Percentiles rank a stretch among this genome's conserved stretches.
Conservation (phyloP, 1,139 yeast species). For the Candida pseudocylindracea region DNA sequence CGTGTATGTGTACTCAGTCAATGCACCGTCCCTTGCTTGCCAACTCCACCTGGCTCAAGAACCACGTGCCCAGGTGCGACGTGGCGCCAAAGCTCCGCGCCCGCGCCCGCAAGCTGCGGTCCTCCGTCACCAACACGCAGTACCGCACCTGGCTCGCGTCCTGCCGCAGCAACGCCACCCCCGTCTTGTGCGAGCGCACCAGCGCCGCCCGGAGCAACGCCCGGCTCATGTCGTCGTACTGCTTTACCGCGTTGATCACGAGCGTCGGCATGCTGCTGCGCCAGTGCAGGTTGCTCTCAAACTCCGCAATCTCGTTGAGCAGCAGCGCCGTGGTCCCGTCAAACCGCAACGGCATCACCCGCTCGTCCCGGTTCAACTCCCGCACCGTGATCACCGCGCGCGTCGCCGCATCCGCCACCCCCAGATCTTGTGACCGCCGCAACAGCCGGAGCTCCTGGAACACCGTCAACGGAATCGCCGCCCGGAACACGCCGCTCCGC, state of each 20-base stretch:
- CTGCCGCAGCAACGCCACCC: slow-evolving; percentile 10
- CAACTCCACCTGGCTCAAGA: slow-evolving; percentile 26
- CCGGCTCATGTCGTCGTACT: slow-evolving; percentile 17
- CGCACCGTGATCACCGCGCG: slow-evolving; percentile 55
- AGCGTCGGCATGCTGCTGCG: slow-evolving; percentile 36
- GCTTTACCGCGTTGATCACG: slow-evolving; percentile 26
- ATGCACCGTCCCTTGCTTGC: slow-evolving; percentile 17
- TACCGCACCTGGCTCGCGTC: slow-evolving; percentile 23
- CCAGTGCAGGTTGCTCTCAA: slow-evolving; percentile 46
- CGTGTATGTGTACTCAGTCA: too few species aligned
- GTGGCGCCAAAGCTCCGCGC: slow-evolving; percentile 37
- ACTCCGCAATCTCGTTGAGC: slow-evolving; percentile 31
- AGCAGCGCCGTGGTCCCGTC: slow-evolving; percentile 35
- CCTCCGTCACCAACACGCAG: slow-evolving; percentile 49
- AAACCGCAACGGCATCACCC: slow-evolving; percentile 25
- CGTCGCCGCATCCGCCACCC: slow-evolving; percentile 63
- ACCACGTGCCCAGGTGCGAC: slow-evolving; percentile 38
- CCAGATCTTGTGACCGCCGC: slow-evolving; percentile 23
- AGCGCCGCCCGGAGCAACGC: slow-evolving; percentile 13
- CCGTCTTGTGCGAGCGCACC: slow-evolving; percentile 4
- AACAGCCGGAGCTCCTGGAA: slow-evolving; percentile 62
- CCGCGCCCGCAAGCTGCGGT: slow-evolving; percentile 45
- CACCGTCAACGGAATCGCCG: slow-evolving; percentile 48
- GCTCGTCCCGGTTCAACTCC: slow-evolving; percentile 16
- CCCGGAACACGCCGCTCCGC: slow-evolving; percentile 30